Evolutionary conservation across 2,329 filamentous ascomycete genomes (phyloP).

Genomic region (Sporothrix pseudoabietina): DNA sequence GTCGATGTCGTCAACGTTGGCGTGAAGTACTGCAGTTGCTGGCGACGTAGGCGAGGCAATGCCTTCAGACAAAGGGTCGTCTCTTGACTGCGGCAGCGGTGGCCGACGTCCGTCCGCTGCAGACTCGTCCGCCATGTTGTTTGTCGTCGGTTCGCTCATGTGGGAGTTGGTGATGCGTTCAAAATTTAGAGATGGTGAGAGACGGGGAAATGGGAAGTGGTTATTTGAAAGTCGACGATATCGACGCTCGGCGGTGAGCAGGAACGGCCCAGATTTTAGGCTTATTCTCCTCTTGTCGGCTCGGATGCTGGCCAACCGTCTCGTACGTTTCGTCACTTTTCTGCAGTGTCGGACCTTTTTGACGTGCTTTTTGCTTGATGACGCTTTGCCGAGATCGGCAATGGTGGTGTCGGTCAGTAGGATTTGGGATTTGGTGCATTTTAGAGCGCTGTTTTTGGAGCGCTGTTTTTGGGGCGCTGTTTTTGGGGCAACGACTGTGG

Average conservation of each 20-base stretch:
- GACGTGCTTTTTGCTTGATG: neutral
- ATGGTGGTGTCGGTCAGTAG: neutral
- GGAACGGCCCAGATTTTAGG: neutral
- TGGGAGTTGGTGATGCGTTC: neutral
- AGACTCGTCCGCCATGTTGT: neutral
- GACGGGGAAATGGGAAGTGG: neutral
- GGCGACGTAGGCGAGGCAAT: neutral
- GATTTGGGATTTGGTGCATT: neutral
- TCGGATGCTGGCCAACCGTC: neutral
- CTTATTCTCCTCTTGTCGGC: neutral
- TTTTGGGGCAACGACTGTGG: too few relatives aligned
- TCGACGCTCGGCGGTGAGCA: neutral
- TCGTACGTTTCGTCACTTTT: neutral
- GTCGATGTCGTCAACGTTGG: neutral
- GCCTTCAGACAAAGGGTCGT: neutral
- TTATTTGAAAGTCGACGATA: neutral
- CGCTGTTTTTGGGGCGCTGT: too few relatives aligned
- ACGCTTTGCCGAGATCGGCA: conserved; percentile 3
- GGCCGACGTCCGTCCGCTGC: neutral
- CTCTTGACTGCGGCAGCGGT: neutral
- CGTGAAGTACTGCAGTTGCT: neutral
- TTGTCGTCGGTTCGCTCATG: neutral
- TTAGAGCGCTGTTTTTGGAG: too few relatives aligned
- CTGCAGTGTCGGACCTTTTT: neutral
- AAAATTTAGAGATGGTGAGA: neutral